phyloP scores from a whole-genome alignment of 768 basidiomycete species.

The Boletus coccyginus region DNA sequence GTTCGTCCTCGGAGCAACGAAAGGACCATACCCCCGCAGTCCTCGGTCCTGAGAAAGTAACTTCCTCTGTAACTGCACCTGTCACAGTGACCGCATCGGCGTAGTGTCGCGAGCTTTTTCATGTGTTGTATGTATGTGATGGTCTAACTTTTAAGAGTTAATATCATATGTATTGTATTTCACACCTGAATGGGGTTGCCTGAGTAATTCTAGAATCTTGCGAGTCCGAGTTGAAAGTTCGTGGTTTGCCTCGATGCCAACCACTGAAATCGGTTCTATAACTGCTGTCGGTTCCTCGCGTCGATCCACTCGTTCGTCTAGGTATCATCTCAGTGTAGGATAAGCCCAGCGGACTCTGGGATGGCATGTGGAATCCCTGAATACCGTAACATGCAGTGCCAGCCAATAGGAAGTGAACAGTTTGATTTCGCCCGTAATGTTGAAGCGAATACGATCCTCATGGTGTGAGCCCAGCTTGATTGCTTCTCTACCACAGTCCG shows the following conservation, averaged over 20 bases:
- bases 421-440: background rate
- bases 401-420: too few species aligned
- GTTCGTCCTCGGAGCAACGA: conserved; percentile 10
- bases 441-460: background rate
- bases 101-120: conserved; percentile 6
- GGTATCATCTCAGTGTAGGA: too few species aligned
- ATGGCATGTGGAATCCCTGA: background rate
- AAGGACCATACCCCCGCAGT: background rate
- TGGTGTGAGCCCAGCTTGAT: background rate
- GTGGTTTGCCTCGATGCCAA: too few species aligned
- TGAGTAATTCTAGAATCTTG: background rate
- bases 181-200: background rate
- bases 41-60: background rate
- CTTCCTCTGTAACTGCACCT: background rate
- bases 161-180: background rate
- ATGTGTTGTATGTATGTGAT: background rate
- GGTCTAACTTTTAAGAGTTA: background rate
- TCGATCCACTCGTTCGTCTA: too few species aligned
- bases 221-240: too few species aligned
- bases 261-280: too few species aligned
- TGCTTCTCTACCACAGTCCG: background rate
- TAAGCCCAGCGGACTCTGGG: background rate
- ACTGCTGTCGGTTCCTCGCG: too few species aligned
- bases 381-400: too few species aligned
- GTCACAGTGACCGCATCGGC: conserved; percentile 16